These are phyloP conservation scores for Saitozyma podzolica DNA, from an alignment of 768 basidiomycete species.

Conservation along the genomic window DNA sequence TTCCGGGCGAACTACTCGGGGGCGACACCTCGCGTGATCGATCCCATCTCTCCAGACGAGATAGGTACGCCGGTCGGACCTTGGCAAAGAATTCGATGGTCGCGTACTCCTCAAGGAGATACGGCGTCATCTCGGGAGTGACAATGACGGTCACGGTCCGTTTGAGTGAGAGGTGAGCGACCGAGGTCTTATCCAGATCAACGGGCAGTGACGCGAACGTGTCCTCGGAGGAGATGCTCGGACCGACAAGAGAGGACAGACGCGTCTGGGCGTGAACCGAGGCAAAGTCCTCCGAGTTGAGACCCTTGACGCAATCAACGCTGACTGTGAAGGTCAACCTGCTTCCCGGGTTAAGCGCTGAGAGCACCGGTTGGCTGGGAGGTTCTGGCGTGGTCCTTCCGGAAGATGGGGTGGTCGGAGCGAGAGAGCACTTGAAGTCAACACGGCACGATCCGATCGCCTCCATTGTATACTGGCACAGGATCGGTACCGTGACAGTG, in stretches of 20 bases:
- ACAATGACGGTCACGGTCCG: slow-evolving; percentile 77
- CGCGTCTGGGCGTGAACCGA: slow-evolving; percentile 83
- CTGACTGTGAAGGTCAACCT: slow-evolving; percentile 74
- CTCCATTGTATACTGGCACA: slow-evolving; percentile 89
- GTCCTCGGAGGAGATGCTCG: slow-evolving; percentile 69
- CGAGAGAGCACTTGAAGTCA: slow-evolving; percentile 66
- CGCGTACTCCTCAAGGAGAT: slow-evolving; percentile 74
- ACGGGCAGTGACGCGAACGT: slow-evolving; percentile 73
- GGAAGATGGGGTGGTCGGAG: slow-evolving; percentile 46
- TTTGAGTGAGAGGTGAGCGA: slow-evolving; percentile 80
- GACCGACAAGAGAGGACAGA: slow-evolving; percentile 80
- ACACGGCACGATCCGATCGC: slow-evolving; percentile 93
- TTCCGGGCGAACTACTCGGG: slow-evolving; percentile 6
- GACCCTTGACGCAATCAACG: slow-evolving; percentile 82
- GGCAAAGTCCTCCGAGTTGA: slow-evolving; percentile 86
- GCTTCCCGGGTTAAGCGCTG: slow-evolving; percentile 10
- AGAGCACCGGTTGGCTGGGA: slow-evolving; percentile 1
- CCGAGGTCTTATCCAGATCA: slow-evolving; percentile 68
- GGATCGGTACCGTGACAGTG: slow-evolving; percentile 77
- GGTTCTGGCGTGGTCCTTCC: slow-evolving; percentile 34
- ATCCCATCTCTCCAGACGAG: slow-evolving; percentile 90
- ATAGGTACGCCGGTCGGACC: slow-evolving; percentile 76
- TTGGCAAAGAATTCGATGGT: slow-evolving; percentile 89
- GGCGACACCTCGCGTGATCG: slow-evolving; percentile 68
- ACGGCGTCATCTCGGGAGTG: slow-evolving; percentile 68